phyloP scores from a whole-genome alignment of 2,329 filamentous ascomycete species.

The Talaromyces pinophilus region DNA sequence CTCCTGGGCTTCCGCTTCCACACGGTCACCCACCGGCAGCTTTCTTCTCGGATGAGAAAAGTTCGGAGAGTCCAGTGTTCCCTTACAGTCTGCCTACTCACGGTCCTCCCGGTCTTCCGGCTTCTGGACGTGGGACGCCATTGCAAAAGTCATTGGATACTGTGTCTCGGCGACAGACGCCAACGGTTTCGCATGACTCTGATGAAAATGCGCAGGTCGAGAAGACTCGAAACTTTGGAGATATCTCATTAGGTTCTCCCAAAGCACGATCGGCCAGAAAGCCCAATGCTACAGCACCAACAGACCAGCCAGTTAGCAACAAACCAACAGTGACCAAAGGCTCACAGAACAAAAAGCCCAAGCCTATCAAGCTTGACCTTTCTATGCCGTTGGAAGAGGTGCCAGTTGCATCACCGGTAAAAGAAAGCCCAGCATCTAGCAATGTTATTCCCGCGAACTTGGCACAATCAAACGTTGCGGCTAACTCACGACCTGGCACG shows the following conservation, averaged over 20 bases:
- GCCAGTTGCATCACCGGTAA: conserved; percentile 26
- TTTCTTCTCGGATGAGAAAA: conserved; percentile 30
- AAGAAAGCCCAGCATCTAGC: conserved; percentile 30
- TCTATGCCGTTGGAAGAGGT: conserved; percentile 28
- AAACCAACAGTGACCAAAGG: conserved; percentile 22
- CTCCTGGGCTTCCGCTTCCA: conserved; percentile 46
- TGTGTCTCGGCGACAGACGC: conserved; percentile 32
- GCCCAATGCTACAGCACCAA: conserved; percentile 29
- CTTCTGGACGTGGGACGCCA: conserved; percentile 35
- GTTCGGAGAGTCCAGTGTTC: conserved; percentile 30
- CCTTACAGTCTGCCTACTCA: conserved; percentile 25
- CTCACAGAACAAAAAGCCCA: conserved; percentile 29
- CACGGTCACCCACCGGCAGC: conserved; percentile 42
- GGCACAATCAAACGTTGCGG: conserved; percentile 15
- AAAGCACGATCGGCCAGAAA: conserved; percentile 38
- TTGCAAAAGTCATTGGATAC: conserved; percentile 31
- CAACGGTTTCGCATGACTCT: conserved; percentile 30
- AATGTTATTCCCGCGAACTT: conserved; percentile 27
- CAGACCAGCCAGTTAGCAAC: conserved; percentile 25
- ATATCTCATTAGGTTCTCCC: conserved; percentile 47
- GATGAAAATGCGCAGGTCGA: conserved; percentile 28
- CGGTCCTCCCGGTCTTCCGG: conserved; percentile 32
- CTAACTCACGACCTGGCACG: conserved; percentile 52
- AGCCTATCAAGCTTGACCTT: conserved; percentile 39
- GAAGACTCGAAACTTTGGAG: conserved; percentile 36